Percentiles rank a stretch among this genome's conserved stretches.
Evolutionary conservation across 768 basidiomycete genomes (phyloP).

Genomic region (Dentipellis fragilis): DNA sequence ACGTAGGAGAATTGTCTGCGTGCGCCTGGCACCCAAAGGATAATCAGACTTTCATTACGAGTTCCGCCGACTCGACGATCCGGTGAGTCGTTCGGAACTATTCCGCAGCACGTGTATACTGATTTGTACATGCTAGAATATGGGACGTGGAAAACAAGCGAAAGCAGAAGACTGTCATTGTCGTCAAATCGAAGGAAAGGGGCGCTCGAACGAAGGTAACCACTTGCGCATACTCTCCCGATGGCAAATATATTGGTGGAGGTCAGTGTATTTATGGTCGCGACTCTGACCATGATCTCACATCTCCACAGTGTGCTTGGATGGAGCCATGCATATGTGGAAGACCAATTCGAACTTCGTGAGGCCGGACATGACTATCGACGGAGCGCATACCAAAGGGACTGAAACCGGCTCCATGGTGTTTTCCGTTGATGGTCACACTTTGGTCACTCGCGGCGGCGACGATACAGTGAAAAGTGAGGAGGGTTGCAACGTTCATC

Average conservation of each 20-base stretch:
- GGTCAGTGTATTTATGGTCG: conserved; percentile 38
- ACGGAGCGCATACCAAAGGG: conserved; percentile 79
- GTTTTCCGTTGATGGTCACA: conserved; percentile 83
- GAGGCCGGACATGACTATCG: conserved; percentile 76
- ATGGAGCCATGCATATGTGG: conserved; percentile 94
- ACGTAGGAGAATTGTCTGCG: conserved; percentile 85
- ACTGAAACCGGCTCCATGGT: conserved; percentile 81
- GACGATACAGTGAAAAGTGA: conserved; percentile 93
- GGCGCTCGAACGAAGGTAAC: conserved; percentile 91
- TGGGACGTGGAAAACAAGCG: conserved; percentile 91
- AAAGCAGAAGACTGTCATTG: conserved; percentile 93
- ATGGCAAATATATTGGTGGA: conserved; percentile 85
- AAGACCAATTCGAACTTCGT: conserved; percentile 88
- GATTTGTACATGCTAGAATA: conserved; percentile 42
- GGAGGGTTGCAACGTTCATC: conserved; percentile 22
- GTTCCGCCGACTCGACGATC: conserved; percentile 93
- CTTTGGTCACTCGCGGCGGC: conserved; percentile 81
- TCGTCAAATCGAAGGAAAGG: conserved; percentile 92
- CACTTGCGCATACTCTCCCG: conserved; percentile 76
- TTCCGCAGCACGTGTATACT: not conserved
- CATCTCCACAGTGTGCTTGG: conserved; percentile 57
- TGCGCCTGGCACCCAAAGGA: conserved; percentile 93
- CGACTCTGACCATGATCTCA: not conserved
- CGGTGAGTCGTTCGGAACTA: conserved; percentile 38
- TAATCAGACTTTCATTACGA: conserved; percentile 75